Percentiles rank a stretch among this genome's conserved stretches.
phyloP scores from a whole-genome alignment of 306 rosid species.

The Acacia melanoxylon region DNA sequence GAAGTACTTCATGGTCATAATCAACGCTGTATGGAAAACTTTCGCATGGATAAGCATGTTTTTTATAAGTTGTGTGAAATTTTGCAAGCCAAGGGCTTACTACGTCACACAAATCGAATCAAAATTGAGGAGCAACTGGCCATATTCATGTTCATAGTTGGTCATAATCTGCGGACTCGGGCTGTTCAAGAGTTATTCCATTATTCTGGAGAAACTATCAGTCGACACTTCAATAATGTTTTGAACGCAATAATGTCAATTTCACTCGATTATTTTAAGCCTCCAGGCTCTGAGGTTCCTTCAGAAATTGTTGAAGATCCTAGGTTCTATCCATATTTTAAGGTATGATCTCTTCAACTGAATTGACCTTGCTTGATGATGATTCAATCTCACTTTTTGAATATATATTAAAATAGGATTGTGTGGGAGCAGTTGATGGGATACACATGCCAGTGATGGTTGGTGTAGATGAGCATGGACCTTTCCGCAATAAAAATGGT shows the following conservation, averaged over 20 bases:
- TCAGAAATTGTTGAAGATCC: slow-evolving; percentile 60
- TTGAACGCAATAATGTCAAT: slow-evolving; percentile 80
- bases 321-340: slow-evolving; percentile 84
- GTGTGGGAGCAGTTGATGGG: slow-evolving; percentile 82
- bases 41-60: slow-evolving; percentile 82
- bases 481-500: slow-evolving; percentile 90
- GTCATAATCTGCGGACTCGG: slow-evolving; percentile 83
- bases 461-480: slow-evolving; percentile 93
- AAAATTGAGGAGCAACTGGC: slow-evolving; percentile 94
- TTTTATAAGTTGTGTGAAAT: slow-evolving; percentile 85
- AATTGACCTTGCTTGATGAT: slow-evolving; percentile 25
- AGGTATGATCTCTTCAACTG: slow-evolving; percentile 45
- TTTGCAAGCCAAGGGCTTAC: slow-evolving; percentile 79
- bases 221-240: slow-evolving; percentile 91
- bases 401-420: slow-evolving; percentile 54
- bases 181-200: slow-evolving; percentile 88
- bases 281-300: slow-evolving; percentile 60
- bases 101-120: slow-evolving; percentile 82
- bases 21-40: slow-evolving; percentile 68
- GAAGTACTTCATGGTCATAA: slow-evolving; percentile 77
- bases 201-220: slow-evolving; percentile 90
- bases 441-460: slow-evolving; percentile 84
- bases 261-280: slow-evolving; percentile 71
- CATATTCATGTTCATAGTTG: slow-evolving; percentile 85
- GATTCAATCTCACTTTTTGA: slow-evolving; percentile 30